Evolutionary conservation across 495 filamentous ascomycete species (phyloP).

Genomic region (Hypoxylon rickii): DNA sequence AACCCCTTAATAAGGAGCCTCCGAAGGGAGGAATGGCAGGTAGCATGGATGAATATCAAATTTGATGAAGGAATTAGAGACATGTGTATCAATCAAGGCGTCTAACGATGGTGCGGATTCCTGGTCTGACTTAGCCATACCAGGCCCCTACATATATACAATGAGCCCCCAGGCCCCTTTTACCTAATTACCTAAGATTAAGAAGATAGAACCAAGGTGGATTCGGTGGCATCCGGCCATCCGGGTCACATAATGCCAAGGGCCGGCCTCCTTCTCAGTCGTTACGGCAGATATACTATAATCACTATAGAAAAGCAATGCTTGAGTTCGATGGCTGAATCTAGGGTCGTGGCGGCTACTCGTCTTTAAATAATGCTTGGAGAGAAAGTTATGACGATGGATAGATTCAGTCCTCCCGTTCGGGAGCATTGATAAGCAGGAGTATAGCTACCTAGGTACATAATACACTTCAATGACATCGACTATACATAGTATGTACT

Average conservation of each 20-base stretch:
- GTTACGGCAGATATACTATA: slow-evolving; percentile 26
- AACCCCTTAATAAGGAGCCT: slow-evolving; percentile 7
- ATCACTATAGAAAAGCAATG: slow-evolving; percentile 17
- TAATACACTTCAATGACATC: too few species aligned
- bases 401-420: too few species aligned
- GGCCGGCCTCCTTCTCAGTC: slow-evolving; percentile 24
- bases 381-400: too few species aligned
- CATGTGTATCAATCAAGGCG: slow-evolving; percentile 14
- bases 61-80: slow-evolving; percentile 24
- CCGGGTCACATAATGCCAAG: slow-evolving; percentile 22
- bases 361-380: too few species aligned
- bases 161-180: slow-evolving; percentile 1
- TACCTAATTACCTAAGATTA: slow-evolving; percentile 12
- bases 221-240: slow-evolving; percentile 12
- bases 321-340: slow-evolving; percentile 7
- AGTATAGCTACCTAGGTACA: too few species aligned
- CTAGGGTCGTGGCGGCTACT: not conserved
- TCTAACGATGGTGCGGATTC: slow-evolving; percentile 1
- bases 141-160: slow-evolving; percentile 24
- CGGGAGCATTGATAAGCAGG: too few species aligned
- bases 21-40: slow-evolving; percentile 7
- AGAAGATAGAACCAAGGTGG: slow-evolving; percentile 1
- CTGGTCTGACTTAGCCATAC: slow-evolving; percentile 4
- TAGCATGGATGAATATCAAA: slow-evolving; percentile 25
- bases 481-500: too few species aligned